Conservation (phyloP, 345 rosid genomes). For the Euphorbia peplus region DNA sequence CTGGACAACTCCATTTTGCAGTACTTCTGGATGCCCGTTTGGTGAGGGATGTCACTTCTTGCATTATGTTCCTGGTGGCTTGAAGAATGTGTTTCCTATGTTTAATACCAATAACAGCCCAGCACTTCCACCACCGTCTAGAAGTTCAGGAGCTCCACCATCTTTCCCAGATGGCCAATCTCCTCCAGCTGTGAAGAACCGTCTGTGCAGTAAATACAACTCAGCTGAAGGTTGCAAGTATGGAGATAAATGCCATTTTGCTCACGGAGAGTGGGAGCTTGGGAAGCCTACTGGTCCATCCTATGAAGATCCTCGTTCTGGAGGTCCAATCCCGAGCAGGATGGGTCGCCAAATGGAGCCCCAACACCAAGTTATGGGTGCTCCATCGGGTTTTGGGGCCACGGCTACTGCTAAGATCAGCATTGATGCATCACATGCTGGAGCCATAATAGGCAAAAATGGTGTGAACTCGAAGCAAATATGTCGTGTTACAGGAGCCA, state of each 20-base stretch:
- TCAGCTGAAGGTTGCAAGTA: conserved; percentile 84
- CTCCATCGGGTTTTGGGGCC: conserved; percentile 83
- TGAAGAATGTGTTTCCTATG: conserved; percentile 79
- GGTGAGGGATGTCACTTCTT: conserved; percentile 96
- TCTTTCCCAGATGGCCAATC: conserved; percentile 55
- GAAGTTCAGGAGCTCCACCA: conserved; percentile 54
- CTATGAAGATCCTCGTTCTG: conserved; percentile 55
- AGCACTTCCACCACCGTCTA: conserved; percentile 47
- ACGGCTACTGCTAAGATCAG: conserved; percentile 91
- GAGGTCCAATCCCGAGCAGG: conserved; percentile 41
- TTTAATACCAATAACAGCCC: conserved; percentile 50
- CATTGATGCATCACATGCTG: conserved; percentile 85
- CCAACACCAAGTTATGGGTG: conserved; percentile 40
- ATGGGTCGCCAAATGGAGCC: conserved; percentile 51
- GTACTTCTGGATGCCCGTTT: conserved; percentile 95
- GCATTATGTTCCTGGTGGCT: conserved; percentile 97
- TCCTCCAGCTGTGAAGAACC: conserved; percentile 53
- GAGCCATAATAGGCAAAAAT: conserved; percentile 90
- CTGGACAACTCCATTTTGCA: conserved; percentile 33
- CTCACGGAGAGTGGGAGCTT: conserved; percentile 85
- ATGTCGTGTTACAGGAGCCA: conserved; percentile 78
- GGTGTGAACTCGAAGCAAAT: conserved; percentile 95
- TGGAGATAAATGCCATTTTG: conserved; percentile 78
- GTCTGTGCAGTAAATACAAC: conserved; percentile 67
- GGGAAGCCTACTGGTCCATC: conserved; percentile 55